phyloP scores from a whole-genome alignment of 768 basidiomycete species.

The Pulveroboletus ravenelii region DNA sequence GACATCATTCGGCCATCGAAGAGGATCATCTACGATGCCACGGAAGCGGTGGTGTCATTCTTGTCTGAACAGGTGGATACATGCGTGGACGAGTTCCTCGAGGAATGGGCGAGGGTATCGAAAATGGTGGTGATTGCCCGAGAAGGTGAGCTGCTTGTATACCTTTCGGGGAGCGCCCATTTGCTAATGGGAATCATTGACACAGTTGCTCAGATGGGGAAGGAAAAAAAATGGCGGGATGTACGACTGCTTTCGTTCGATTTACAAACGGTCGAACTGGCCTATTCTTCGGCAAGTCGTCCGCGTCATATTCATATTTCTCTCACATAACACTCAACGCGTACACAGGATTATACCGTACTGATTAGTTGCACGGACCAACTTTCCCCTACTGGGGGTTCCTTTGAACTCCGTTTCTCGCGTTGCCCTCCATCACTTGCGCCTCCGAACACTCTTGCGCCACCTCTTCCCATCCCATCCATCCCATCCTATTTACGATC shows the following conservation, averaged over 20 bases:
- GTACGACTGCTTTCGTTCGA: slow-evolving; percentile 87
- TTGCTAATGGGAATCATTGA: neutral
- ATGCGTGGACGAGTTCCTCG: slow-evolving; percentile 85
- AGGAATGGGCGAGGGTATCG: slow-evolving; percentile 89
- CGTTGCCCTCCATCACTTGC: slow-evolving; percentile 32
- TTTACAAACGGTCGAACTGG: slow-evolving; percentile 87
- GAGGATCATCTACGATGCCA: slow-evolving; percentile 85
- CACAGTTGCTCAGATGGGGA: slow-evolving; percentile 79
- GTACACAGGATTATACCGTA: slow-evolving; percentile 65
- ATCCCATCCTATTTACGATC: slow-evolving; percentile 18
- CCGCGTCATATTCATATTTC: neutral
- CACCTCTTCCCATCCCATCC: slow-evolving; percentile 31
- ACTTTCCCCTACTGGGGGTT: slow-evolving; percentile 60
- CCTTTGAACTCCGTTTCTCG: slow-evolving; percentile 71
- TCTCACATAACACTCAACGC: neutral
- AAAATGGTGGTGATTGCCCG: slow-evolving; percentile 93
- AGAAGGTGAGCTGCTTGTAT: slow-evolving; percentile 50
- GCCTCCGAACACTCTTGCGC: slow-evolving; percentile 18
- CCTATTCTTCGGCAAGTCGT: slow-evolving; percentile 56
- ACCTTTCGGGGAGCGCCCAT: neutral
- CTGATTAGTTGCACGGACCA: slow-evolving; percentile 78
- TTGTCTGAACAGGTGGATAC: slow-evolving; percentile 80
- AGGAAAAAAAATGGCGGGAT: slow-evolving; percentile 64
- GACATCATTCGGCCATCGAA: slow-evolving; percentile 77
- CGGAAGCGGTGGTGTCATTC: slow-evolving; percentile 85